Percentiles rank a stretch among this genome's conserved stretches.
Conservation (phyloP, 345 rosid genomes). For the Punica granatum region DNA sequence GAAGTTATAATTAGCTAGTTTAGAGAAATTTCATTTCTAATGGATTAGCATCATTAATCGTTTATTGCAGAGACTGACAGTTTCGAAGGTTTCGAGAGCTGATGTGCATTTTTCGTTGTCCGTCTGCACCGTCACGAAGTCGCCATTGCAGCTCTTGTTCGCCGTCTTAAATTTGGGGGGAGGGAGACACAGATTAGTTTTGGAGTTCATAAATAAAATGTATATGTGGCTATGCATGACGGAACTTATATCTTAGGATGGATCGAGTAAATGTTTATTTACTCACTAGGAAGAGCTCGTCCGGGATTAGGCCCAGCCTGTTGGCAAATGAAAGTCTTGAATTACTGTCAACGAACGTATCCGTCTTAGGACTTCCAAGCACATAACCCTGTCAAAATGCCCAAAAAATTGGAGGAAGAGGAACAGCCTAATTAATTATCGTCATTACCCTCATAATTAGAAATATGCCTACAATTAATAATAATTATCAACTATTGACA, state of each 20-base stretch:
- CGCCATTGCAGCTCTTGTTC: not conserved
- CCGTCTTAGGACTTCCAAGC: slow-evolving; percentile 15
- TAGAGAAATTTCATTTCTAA: no score
- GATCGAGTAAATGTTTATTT: no score
- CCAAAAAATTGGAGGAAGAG: not conserved
- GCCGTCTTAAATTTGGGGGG: slow-evolving; percentile 5
- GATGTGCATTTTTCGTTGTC: not conserved
- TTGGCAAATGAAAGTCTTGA: slow-evolving; percentile 10
- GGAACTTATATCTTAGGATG: no score
- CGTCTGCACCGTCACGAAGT: not conserved
- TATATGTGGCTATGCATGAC: no score
- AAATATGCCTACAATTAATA: no score
- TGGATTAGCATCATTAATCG: no score
- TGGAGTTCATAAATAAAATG: not conserved
- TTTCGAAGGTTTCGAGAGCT: not conserved
- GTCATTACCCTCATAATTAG: no score
- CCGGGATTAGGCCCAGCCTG: slow-evolving; percentile 16
- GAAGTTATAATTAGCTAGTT: no score
- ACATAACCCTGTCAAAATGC: slow-evolving; percentile 9
- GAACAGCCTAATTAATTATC: no score
- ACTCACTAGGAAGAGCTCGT: slow-evolving; percentile 14
- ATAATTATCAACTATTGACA: no score
- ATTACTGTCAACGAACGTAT: slow-evolving; percentile 10
- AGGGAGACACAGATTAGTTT: not conserved
- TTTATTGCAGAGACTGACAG: no score